These are phyloP conservation scores for Paxillus rubicundulus DNA, from an alignment of 768 basidiomycete genomes.

Conservation along the genomic window DNA sequence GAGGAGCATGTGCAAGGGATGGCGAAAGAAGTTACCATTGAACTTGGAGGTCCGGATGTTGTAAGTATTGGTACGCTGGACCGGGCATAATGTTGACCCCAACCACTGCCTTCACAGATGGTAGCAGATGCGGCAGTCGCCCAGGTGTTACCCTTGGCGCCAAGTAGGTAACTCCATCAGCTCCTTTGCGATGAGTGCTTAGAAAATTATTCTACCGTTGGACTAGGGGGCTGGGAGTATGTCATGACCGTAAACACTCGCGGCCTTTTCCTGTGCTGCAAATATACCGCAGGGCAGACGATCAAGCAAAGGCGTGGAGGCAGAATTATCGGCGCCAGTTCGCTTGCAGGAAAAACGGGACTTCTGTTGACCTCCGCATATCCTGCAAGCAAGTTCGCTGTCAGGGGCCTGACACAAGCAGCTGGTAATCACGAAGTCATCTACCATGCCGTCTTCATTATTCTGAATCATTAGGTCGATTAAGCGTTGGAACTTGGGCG, in stretches of 20 bases:
- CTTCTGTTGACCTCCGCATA: constrained; percentile 1
- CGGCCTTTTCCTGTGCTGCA: constrained; percentile 38
- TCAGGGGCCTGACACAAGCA: constrained; percentile 38
- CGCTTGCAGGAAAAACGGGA: constrained; percentile 29
- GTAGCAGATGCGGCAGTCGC: constrained; percentile 25
- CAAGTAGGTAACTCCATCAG: constrained; percentile 2
- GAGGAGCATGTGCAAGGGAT: constrained; percentile 43
- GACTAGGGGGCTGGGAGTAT: constrained; percentile 39
- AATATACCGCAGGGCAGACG: constrained; percentile 38
- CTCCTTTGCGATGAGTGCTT: background rate
- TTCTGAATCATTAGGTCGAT: background rate
- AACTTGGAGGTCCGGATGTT: constrained; percentile 47
- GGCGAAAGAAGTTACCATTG: constrained; percentile 28
- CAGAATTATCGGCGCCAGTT: constrained; percentile 35
- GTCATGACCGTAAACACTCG: constrained; percentile 38
- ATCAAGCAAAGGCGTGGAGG: constrained; percentile 39
- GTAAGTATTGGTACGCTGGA: constrained; percentile 28
- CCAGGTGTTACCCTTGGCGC: background rate
- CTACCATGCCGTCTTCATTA: background rate
- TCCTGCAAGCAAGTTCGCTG: too few relatives aligned
- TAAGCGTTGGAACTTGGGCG: too few relatives aligned
- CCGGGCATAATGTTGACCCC: background rate
- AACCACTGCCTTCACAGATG: constrained; percentile 15
- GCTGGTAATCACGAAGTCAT: constrained; percentile 27
- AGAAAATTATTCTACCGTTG: constrained; percentile 19